phyloP scores from a whole-genome alignment of 495 filamentous ascomycete species.

The Umbilicaria muhlenbergii region DNA sequence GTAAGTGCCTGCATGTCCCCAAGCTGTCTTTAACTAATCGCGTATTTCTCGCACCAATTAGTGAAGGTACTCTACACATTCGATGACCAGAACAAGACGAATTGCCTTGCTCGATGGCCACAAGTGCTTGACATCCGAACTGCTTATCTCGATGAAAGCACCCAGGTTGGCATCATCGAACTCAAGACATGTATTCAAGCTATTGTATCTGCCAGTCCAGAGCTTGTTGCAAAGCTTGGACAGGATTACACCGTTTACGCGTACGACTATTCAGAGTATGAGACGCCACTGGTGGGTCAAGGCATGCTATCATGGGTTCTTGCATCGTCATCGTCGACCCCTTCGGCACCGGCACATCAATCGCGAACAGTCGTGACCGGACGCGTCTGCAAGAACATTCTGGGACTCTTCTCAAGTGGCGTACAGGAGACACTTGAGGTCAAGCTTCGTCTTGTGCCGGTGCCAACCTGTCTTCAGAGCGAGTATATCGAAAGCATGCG shows the following conservation, averaged over 20 bases:
- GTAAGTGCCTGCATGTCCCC: conserved; percentile 17
- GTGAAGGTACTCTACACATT: conserved; percentile 98
- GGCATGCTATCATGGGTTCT: conserved; percentile 88
- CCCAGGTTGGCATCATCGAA: conserved; percentile 75
- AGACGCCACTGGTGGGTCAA: conserved; percentile 84
- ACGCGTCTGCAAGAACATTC: conserved; percentile 68
- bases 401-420: conserved; percentile 70
- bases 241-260: conserved; percentile 95
- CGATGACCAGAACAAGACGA: conserved; percentile 74
- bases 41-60: conserved; percentile 17
- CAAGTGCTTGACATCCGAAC: conserved; percentile 67
- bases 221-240: conserved; percentile 67
- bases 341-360: conserved; percentile 37
- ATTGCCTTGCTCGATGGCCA: conserved; percentile 83
- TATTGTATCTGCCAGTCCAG: conserved; percentile 71
- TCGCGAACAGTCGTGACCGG: conserved; percentile 74
- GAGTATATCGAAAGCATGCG: conserved; percentile 52
- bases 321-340: conserved; percentile 39
- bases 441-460: conserved; percentile 72
- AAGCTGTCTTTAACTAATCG: not conserved
- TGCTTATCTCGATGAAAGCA: conserved; percentile 59
- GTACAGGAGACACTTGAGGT: conserved; percentile 88
- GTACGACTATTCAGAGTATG: conserved; percentile 89
- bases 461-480: conserved; percentile 57
- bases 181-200: conserved; percentile 82